These are phyloP conservation scores for Ophiostoma sp. DNA, from an alignment of 2,329 filamentous ascomycete species.

Conservation along the genomic window DNA sequence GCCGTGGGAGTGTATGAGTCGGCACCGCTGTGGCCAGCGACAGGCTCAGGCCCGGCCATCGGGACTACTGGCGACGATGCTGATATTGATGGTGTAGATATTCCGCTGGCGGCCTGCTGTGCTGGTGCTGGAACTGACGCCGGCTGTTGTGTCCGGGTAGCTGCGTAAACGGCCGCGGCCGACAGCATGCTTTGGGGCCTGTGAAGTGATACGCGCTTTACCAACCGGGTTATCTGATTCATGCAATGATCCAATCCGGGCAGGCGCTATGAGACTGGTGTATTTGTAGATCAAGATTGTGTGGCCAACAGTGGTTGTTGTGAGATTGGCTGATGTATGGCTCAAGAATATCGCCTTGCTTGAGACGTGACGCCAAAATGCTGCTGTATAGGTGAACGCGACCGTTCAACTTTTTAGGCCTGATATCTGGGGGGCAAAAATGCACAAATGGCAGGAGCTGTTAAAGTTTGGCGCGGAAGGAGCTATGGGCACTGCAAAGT, in stretches of 20 bases:
- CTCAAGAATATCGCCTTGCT: background rate
- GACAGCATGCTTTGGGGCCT: constrained; percentile 20
- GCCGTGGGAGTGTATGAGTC: constrained; percentile 58
- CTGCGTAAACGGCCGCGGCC: constrained; percentile 22
- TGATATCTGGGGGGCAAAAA: constrained; percentile 3
- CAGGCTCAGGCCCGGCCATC: background rate
- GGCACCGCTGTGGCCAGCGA: background rate
- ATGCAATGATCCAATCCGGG: background rate
- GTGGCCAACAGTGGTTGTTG: background rate
- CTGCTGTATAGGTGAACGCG: background rate
- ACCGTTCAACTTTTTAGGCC: background rate
- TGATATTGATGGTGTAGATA: background rate
- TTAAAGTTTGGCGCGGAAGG: background rate
- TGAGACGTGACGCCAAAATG: background rate
- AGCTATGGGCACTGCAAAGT: background rate
- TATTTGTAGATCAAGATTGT: background rate
- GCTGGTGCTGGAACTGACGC: background rate
- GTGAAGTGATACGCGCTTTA: background rate
- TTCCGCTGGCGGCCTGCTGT: constrained; percentile 3
- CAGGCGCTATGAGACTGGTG: background rate
- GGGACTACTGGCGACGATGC: background rate
- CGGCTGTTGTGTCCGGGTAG: constrained; percentile 15
- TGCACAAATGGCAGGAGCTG: background rate
- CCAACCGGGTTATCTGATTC: background rate
- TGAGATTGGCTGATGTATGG: background rate